Percentiles rank a stretch among this genome's conserved stretches.
Evolutionary conservation across 768 basidiomycete species (phyloP).

Genomic region (Xerocomellus chrysenteron): DNA sequence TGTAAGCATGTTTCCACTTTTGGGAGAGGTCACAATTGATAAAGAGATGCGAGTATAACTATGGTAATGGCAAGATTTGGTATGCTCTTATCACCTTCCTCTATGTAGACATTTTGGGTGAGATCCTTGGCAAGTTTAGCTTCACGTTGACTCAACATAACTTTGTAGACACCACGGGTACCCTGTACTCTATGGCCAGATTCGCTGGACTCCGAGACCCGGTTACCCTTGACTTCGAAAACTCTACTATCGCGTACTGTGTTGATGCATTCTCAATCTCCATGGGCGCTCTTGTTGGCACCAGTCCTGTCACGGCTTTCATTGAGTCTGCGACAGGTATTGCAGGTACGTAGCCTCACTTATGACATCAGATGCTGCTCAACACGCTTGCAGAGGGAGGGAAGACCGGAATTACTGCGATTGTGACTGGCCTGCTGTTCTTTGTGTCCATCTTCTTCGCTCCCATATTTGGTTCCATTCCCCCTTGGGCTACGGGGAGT

Average conservation of each 20-base stretch:
- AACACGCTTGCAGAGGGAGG: constrained; percentile 63
- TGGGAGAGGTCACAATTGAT: constrained; percentile 2
- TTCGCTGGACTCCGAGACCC: constrained; percentile 87
- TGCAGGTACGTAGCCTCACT: constrained; percentile 43
- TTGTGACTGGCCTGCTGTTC: constrained; percentile 71
- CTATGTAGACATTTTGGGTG: constrained; percentile 83
- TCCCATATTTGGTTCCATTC: constrained; percentile 85
- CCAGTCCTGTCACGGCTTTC: constrained; percentile 79
- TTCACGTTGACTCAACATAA: not conserved
- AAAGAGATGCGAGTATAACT: constrained; percentile 39
- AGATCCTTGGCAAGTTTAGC: constrained; percentile 15
- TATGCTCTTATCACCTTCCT: constrained; percentile 88
- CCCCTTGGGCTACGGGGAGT: constrained; percentile 84
- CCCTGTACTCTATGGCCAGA: constrained; percentile 88
- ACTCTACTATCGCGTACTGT: constrained; percentile 78
- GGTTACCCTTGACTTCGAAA: constrained; percentile 83
- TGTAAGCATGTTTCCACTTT: constrained; percentile 39
- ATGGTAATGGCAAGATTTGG: constrained; percentile 74
- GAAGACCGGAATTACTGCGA: constrained; percentile 80
- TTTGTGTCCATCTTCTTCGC: constrained; percentile 86
- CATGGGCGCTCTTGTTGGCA: constrained; percentile 78
- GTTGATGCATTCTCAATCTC: constrained; percentile 80
- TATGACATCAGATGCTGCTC: not conserved
- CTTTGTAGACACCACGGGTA: constrained; percentile 51
- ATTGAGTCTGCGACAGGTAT: constrained; percentile 85